Conservation (phyloP, 2,329 filamentous ascomycete species). For the Penicillium sp. region DNA sequence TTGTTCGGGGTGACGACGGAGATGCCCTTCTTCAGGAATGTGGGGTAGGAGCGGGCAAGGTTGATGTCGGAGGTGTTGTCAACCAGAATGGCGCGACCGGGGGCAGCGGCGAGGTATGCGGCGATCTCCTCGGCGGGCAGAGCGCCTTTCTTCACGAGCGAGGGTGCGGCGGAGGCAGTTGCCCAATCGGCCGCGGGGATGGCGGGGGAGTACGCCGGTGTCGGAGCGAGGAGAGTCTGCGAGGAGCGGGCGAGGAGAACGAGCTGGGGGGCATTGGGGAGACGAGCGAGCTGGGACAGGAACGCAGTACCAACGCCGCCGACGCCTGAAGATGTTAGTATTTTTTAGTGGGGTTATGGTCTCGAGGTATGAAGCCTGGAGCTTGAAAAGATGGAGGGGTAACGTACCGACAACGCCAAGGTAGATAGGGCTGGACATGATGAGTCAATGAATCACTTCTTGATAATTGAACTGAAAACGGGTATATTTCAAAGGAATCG, state of each 20-base stretch:
- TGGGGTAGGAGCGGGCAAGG: constrained; percentile 79
- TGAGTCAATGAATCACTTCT: constrained; percentile 5
- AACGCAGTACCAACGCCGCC: constrained; percentile 93
- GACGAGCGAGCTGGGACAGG: constrained; percentile 74
- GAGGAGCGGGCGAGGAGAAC: constrained; percentile 84
- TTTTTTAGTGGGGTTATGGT: not conserved
- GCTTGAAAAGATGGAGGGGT: constrained; percentile 3
- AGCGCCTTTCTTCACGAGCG: constrained; percentile 50
- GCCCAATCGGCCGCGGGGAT: constrained; percentile 61
- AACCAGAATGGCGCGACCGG: constrained; percentile 77
- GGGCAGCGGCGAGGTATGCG: constrained; percentile 74
- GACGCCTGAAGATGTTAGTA: constrained; percentile 56
- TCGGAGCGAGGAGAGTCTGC: constrained; percentile 72
- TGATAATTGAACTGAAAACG: not conserved
- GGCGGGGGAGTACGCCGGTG: constrained; percentile 66
- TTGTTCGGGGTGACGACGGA: constrained; percentile 97
- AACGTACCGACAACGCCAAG: constrained; percentile 44
- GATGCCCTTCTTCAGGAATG: constrained; percentile 77
- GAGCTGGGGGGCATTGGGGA: constrained; percentile 70
- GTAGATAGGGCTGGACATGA: constrained; percentile 36
- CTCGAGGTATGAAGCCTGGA: not conserved
- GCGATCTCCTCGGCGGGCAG: constrained; percentile 69
- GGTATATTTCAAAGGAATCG: not conserved
- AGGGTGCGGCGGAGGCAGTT: constrained; percentile 59
- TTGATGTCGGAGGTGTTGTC: constrained; percentile 95